Evolutionary conservation across 768 basidiomycete genomes (phyloP), one percentile per base, ranked within the genome.

Genomic region (Cantharellus cinnabarinus): DNA sequence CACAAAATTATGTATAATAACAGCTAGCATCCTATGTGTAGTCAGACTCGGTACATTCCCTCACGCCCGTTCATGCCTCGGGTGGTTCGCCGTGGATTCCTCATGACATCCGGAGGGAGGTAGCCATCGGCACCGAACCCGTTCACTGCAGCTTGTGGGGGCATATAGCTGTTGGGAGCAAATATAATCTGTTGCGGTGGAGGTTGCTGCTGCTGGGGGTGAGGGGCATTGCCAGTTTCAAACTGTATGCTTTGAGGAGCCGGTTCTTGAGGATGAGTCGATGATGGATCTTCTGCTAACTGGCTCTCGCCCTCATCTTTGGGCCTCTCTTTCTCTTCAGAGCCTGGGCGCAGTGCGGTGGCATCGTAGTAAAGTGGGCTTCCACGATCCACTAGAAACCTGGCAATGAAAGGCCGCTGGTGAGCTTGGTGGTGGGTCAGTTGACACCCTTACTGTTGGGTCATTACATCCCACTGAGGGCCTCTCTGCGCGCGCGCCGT

Each of bases 401-500:
- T 57, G 34, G 10, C 10, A 10, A 35, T 10, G 29, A 54, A 39
- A 10, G 56, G 7, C 5, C 5, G 41, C 38, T 41, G 40, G 39
- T 7, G 41, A 57, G 41, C 56, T 40, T 5, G 40, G 40, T 40
- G 5, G 14, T 40, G 42, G 5, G 40, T 5, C 5, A 57, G 41
- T 5, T 10, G 7, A 14, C 39, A 57, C 38, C 39, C 56, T 14
- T 15, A 57, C 56, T 57, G 56, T 57, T 57, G 56, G 7, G 56
- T 40, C 39, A 38, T 37, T 5, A 57, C 56, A 57, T 57, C 56
- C 56, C 56, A 57, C 37, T 57, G 56, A 1, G 56, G 56, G 5
- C 56, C 56, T 40, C 56, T 37, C 37, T 57, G 56, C 14, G 56
- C 56, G 41, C 56, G 56, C 5, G 56, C 56, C 5, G 56, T 57